Conservation (phyloP, 208 protist genomes). For the Phytomonas sp. region DNA sequence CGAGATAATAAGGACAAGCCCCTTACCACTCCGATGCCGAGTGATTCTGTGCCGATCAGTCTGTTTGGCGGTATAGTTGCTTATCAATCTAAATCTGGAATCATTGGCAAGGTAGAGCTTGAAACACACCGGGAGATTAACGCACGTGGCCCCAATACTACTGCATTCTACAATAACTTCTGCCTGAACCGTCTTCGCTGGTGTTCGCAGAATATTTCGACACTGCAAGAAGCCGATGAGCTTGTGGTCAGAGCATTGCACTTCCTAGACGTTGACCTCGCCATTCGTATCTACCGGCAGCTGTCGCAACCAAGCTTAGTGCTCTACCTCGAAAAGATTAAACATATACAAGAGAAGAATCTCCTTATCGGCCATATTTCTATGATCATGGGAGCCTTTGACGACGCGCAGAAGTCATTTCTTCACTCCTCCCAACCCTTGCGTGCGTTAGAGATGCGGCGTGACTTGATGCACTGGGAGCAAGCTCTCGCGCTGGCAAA, state of each 20-base stretch:
- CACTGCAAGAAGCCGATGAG: slow-evolving; percentile 68
- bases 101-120: slow-evolving; percentile 55
- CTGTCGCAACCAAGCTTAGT: slow-evolving; percentile 90
- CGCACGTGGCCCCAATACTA: slow-evolving; percentile 34
- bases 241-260: slow-evolving; percentile 88
- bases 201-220: slow-evolving; percentile 84
- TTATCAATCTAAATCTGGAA: slow-evolving; percentile 67
- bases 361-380: slow-evolving; percentile 93
- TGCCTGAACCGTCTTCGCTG: slow-evolving; percentile 88
- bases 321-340: slow-evolving; percentile 87
- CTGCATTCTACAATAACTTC: slow-evolving; percentile 88
- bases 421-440: slow-evolving; percentile 86
- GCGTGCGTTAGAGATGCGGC: slow-evolving; percentile 94
- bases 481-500: slow-evolving; percentile 89
- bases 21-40: slow-evolving; percentile 59
- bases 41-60: slow-evolving; percentile 63
- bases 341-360: slow-evolving; percentile 90
- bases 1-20: slow-evolving; percentile 51
- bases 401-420: slow-evolving; percentile 91
- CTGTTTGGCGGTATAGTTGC: slow-evolving; percentile 74
- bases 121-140: slow-evolving; percentile 64
- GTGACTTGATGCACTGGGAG: slow-evolving; percentile 96
- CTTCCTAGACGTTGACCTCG: slow-evolving; percentile 90
- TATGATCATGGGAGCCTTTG: slow-evolving; percentile 91
- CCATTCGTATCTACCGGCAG: slow-evolving; percentile 90